phyloP scores from a whole-genome alignment of 495 filamentous ascomycete species.

The Rhizodiscina lignyota region DNA sequence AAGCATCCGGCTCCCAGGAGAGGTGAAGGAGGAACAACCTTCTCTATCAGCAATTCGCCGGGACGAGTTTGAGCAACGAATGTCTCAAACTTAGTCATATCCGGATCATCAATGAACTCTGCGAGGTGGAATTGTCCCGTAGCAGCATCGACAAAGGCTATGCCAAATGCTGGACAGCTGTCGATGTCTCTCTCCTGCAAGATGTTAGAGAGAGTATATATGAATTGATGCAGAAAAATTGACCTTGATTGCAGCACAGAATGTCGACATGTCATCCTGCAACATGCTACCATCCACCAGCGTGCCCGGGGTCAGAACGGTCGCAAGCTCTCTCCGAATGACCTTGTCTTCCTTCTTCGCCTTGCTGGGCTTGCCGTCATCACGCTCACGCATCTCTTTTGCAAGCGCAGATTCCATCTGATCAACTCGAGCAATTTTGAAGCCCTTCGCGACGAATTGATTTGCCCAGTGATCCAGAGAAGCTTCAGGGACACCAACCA shows the following conservation, averaged over 20 bases:
- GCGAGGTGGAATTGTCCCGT: conserved; percentile 90
- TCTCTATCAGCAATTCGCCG: conserved; percentile 81
- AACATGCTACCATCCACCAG: conserved; percentile 93
- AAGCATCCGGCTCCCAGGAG: not conserved
- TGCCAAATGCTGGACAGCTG: conserved; percentile 68
- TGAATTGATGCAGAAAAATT: conserved; percentile 32
- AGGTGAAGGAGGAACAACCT: conserved; percentile 23
- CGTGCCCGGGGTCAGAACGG: conserved; percentile 81
- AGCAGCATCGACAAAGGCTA: conserved; percentile 89
- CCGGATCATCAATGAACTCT: conserved; percentile 80
- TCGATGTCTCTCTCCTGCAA: conserved; percentile 56
- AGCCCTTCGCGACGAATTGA: conserved; percentile 86
- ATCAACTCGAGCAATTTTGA: conserved; percentile 91
- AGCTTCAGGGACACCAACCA: conserved; percentile 88
- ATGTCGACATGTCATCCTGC: conserved; percentile 94
- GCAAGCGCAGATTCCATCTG: conserved; percentile 88
- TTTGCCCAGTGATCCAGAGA: conserved; percentile 85
- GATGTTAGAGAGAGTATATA: not conserved
- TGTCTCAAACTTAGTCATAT: conserved; percentile 96
- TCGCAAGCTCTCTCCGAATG: conserved; percentile 78
- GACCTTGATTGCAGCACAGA: conserved; percentile 89
- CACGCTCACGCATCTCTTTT: conserved; percentile 94
- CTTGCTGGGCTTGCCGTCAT: conserved; percentile 29
- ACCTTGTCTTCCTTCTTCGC: conserved; percentile 68
- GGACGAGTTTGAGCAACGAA: conserved; percentile 88